Base-by-base conservation (phyloP, 1,284 basidiomycete genomes). In the Ceratobasidium sp. region DNA sequence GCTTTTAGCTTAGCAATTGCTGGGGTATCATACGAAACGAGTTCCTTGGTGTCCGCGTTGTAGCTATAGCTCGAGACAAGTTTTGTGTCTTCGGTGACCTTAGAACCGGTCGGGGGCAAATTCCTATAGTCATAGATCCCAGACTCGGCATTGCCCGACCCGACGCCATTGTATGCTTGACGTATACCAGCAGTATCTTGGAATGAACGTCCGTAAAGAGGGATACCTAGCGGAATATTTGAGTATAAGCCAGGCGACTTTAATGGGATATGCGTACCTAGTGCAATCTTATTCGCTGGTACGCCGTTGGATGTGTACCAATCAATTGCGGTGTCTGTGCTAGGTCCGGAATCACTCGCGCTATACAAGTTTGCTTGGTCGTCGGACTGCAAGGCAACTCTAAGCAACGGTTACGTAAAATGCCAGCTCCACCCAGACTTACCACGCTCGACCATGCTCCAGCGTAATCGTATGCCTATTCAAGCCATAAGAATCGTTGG, bases 291-390 rank as follows among this genome's bases (percentile, higher is more conserved):
- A 74, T 79, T 76, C 0, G 87, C 79, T 0, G 85, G 84, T 0
- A 93, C 92, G 6, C 94, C 94, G 12, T 84, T 79, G 4, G 80
- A 77, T 15, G 84, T 74, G 78, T 91, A 96, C 77, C 83, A 86
- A 49, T 83, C 80, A 70, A 96, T 80, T 0, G 92, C 90, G 8
- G 80, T 79, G 73, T 95, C 90, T 15, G 92, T 92, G 73, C 82
- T 89, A 68, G 90, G 82, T 25, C 82, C 82, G 2, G 86, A 87
- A 38, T 84, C 81, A 0, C 78, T 78, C 5, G 87, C 86, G 43
- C 86, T 87, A 76, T 88, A 94, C 15, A 96, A 76, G 74, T 91
- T 92, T 1, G 93, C 92, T 78, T 95, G 92, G 77, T 96, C 89
- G 60, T 92, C 92, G 0, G 81, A 80, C 54, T 57, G 49, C n/a